phyloP scores from a whole-genome alignment of 1,284 basidiomycete species.

The Tilletia caries region DNA sequence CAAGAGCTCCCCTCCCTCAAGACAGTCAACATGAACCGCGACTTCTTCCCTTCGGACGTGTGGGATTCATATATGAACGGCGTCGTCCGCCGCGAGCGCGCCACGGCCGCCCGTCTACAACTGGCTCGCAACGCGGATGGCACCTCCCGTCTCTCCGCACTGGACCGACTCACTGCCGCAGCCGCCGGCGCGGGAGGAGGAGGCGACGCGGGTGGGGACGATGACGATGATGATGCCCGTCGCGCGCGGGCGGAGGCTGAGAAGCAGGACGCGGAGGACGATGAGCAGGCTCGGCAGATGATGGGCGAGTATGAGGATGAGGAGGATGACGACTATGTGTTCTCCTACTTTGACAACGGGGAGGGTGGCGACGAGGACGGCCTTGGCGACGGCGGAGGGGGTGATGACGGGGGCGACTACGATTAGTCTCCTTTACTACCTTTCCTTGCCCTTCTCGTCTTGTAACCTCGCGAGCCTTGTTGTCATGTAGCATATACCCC shows the following conservation, averaged over 20 bases:
- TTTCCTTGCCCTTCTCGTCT: too few species aligned
- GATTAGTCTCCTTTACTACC: not conserved
- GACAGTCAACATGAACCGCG: constrained; percentile 37
- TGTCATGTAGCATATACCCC: too few species aligned
- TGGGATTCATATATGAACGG: constrained; percentile 48
- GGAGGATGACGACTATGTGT: constrained; percentile 50
- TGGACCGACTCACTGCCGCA: not conserved
- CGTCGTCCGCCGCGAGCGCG: constrained; percentile 33
- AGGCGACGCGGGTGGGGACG: constrained; percentile 25
- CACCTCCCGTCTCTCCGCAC: not conserved
- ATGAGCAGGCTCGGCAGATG: constrained; percentile 31
- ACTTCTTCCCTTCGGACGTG: constrained; percentile 44
- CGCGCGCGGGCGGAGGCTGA: not conserved
- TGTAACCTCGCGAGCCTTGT: too few species aligned
- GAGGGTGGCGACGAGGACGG: constrained; percentile 47
- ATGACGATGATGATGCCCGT: constrained; percentile 31
- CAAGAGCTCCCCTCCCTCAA: constrained; percentile 35
- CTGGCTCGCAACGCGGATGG: not conserved
- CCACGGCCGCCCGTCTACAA: not conserved
- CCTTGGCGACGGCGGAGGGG: constrained; percentile 32
- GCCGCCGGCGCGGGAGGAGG: not conserved
- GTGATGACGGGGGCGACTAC: constrained; percentile 41
- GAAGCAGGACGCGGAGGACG: constrained; percentile 29
- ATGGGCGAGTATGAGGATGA: constrained; percentile 51
- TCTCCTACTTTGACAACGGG: constrained; percentile 53